A percentile compares a stretch with the other conserved stretches of the same genome.
These are phyloP conservation scores for Brassica juncea DNA, from an alignment of 345 rosid species.

Conservation along the genomic window DNA sequence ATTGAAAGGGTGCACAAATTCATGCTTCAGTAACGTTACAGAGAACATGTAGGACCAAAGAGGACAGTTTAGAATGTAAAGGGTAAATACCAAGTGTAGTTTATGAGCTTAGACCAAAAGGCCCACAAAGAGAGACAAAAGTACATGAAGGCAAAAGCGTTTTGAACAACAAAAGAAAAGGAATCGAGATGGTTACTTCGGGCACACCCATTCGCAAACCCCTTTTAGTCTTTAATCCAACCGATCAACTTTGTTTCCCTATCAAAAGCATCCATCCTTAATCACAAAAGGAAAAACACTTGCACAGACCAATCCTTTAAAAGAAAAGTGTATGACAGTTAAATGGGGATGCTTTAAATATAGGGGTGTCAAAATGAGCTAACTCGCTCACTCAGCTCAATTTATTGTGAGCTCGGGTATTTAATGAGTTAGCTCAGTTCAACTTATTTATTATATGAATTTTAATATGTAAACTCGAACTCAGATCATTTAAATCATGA, in stretches of 20 bases:
- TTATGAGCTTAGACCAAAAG: constrained; percentile 2
- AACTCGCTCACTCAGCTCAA: too few species aligned
- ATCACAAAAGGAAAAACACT: constrained; percentile 19
- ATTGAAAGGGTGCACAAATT: background rate
- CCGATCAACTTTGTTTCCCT: constrained; percentile 16
- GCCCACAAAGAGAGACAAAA: background rate
- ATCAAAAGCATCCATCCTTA: background rate
- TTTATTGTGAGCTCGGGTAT: too few species aligned
- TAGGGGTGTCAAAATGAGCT: too few species aligned
- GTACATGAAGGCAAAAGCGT: background rate
- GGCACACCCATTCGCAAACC: constrained; percentile 10
- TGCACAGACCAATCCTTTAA: constrained; percentile 9
- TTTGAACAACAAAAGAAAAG: constrained; percentile 18
- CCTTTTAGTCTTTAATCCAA: constrained; percentile 8
- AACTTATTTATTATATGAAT: too few species aligned
- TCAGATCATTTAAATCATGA: too few species aligned
- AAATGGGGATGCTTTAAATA: background rate
- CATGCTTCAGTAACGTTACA: background rate
- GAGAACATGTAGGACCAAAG: constrained; percentile 33
- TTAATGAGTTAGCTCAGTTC: too few species aligned
- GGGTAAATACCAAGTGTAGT: constrained; percentile 20
- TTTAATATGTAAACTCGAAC: too few species aligned
- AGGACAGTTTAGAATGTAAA: constrained; percentile 19
- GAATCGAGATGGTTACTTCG: constrained; percentile 24
- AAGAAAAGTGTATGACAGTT: constrained; percentile 26